These are phyloP conservation scores for Saccharomycopsis fermentans DNA, from an alignment of 805 yeast species.

Conservation along the genomic window DNA sequence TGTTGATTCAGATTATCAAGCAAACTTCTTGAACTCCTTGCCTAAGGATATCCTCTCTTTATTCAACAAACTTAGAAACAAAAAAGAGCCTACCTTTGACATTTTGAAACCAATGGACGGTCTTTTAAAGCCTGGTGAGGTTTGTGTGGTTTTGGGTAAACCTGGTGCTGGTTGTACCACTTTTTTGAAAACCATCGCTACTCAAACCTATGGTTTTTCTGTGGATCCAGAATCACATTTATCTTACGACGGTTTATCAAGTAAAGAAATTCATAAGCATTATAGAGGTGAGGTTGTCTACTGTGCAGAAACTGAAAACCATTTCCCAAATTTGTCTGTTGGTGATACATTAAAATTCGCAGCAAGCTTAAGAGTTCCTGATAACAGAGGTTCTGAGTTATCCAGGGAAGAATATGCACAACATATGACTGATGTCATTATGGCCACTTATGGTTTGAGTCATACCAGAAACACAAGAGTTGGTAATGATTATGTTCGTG, in stretches of 20 bases:
- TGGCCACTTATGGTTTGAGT: constrained; percentile 39
- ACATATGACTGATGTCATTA: constrained; percentile 39
- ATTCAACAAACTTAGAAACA: constrained; percentile 7
- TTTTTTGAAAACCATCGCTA: constrained; percentile 44
- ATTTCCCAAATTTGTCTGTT: constrained; percentile 53
- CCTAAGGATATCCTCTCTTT: constrained; percentile 3
- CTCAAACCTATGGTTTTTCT: constrained; percentile 46
- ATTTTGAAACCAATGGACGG: constrained; percentile 49
- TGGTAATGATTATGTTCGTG: constrained; percentile 57
- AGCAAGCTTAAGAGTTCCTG: constrained; percentile 45
- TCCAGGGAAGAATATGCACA: constrained; percentile 38
- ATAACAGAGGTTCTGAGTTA: constrained; percentile 46
- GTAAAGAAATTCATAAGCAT: constrained; percentile 32
- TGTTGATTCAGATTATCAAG: constrained; percentile 57
- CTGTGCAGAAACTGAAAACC: constrained; percentile 51
- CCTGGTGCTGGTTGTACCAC: constrained; percentile 72
- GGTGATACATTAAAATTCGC: constrained; percentile 49
- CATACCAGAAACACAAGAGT: constrained; percentile 58
- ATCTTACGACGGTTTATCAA: constrained; percentile 41
- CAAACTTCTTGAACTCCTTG: constrained; percentile 27
- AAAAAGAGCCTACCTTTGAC: constrained; percentile 28
- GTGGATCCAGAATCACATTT: constrained; percentile 35
- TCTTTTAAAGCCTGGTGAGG: constrained; percentile 49
- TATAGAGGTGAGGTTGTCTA: constrained; percentile 57
- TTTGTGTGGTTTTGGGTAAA: constrained; percentile 66